Evolutionary conservation across 495 filamentous ascomycete genomes (phyloP), one percentile per base, ranked within the genome.

Genomic region (Talaromyces trachyspermus): DNA sequence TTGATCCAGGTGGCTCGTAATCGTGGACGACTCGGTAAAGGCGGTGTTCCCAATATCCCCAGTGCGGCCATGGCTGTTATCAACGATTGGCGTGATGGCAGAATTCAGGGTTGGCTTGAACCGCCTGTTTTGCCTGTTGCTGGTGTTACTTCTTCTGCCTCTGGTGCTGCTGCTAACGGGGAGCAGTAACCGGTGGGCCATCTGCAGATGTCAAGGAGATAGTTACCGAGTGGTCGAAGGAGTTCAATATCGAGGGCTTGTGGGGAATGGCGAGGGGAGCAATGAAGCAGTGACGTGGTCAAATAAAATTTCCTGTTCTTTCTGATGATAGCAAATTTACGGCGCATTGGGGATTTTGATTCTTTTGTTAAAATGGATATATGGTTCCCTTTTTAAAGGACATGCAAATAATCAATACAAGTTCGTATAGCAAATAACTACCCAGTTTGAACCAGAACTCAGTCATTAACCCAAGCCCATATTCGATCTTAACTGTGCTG

Each of bases 221-320:
- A 54, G 92, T 97, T 14, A 85, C 81, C 15, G 82, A 92, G 63
- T 96, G 92, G 94, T 88, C 90, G 3, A 78, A 84, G 62, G 94
- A 97, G 68, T 97, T 98, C 65, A 89, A 90, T 71, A 74, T 98
- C 26, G 92, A 96, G 56, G 92, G 89, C 0, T 61, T 98, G n/a
- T 95, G 86, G 85, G 87, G 85, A 79, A 86, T 62, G 76, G 70
- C 17, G 62, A 69, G 40, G 63, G 53, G 44, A 70, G 48, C 18
- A 65, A 72, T 54, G 65, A 58, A 25, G 63, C 67, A 32, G 65
- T 64, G 61, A 74, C 68, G 70, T 38, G 68, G 70, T 55, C 71
- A 68, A 50, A 54, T 14, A 24, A 46, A 19, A 36, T 46, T 10
- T 11, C 20, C 14, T 8, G 11, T 20, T 11, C n/a, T 24, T 35